Evolutionary conservation across 768 basidiomycete genomes (phyloP).

Genomic region (Saitozyma sp.): DNA sequence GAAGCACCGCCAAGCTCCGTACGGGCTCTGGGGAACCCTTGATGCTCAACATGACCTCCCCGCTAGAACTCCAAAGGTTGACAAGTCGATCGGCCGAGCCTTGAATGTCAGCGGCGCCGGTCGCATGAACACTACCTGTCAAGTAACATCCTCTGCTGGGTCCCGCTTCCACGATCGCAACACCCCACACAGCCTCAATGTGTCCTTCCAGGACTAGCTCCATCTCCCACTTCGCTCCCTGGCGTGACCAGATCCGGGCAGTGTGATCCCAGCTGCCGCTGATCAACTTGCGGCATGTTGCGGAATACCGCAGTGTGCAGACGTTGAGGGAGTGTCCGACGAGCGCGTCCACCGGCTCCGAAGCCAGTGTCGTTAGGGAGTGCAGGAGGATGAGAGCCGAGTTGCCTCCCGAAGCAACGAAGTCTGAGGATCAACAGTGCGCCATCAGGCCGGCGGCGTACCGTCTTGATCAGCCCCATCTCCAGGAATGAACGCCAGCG

Average conservation of each 20-base stretch:
- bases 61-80: conserved; percentile 31
- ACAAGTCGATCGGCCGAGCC: conserved; percentile 39
- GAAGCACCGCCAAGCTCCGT: conserved; percentile 30
- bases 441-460: neutral
- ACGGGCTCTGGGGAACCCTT: conserved; percentile 39
- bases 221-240: conserved; percentile 17
- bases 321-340: conserved; percentile 40
- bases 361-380: conserved; percentile 13
- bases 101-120: neutral
- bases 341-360: conserved; percentile 29
- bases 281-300: conserved; percentile 29
- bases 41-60: conserved; percentile 19
- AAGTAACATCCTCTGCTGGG: conserved; percentile 30
- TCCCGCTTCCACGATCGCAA: conserved; percentile 39
- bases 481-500: conserved; percentile 36
- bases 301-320: conserved; percentile 31
- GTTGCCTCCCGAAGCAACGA: conserved; percentile 39
- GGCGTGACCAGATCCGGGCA: conserved; percentile 42
- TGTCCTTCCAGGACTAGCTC: conserved; percentile 40
- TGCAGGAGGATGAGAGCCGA: conserved; percentile 43
- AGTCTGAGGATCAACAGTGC: conserved; percentile 3
- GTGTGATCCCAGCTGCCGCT: conserved; percentile 51
- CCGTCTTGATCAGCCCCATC: conserved; percentile 8
- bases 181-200: conserved; percentile 48
- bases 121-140: conserved; percentile 25